These are phyloP conservation scores for Apiosordaria backusii DNA, from an alignment of 495 filamentous ascomycete species.

Conservation along the genomic window DNA sequence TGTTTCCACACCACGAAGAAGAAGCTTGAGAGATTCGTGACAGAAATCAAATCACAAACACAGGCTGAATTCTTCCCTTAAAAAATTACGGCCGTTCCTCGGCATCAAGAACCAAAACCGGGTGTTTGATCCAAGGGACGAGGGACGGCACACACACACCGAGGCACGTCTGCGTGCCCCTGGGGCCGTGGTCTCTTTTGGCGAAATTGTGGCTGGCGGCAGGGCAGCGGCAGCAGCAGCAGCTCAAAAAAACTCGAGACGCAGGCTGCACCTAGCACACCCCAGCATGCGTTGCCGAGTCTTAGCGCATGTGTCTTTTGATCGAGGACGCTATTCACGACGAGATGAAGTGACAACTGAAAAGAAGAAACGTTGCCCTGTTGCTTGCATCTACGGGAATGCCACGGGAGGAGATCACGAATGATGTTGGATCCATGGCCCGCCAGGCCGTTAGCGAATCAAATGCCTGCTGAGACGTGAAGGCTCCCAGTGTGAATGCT, in stretches of 20 bases:
- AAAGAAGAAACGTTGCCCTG: not conserved
- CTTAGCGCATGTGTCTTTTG: not conserved
- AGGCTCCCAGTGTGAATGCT: not conserved
- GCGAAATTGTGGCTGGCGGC: slow-evolving; percentile 18
- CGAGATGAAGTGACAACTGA: not conserved
- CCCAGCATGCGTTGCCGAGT: not conserved
- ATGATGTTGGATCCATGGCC: not conserved
- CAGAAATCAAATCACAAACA: not conserved
- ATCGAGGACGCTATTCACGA: too few species aligned
- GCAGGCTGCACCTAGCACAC: not conserved
- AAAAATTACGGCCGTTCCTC: slow-evolving; percentile 19
- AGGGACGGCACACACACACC: slow-evolving; percentile 3
- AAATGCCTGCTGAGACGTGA: not conserved
- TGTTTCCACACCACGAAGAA: not conserved
- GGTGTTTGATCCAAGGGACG: slow-evolving; percentile 3
- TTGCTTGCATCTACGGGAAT: slow-evolving; percentile 1
- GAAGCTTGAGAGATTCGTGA: not conserved
- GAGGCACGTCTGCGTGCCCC: not conserved
- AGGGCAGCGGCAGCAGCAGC: not conserved
- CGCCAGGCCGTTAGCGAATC: not conserved
- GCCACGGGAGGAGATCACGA: slow-evolving; percentile 5
- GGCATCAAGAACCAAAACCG: slow-evolving; percentile 9
- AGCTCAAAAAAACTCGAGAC: not conserved
- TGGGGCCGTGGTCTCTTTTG: slow-evolving; percentile 5
- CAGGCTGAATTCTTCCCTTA: not conserved